These are phyloP conservation scores for Zostera marina DNA, from an alignment of 116 monocot genomes.

Conservation along the genomic window DNA sequence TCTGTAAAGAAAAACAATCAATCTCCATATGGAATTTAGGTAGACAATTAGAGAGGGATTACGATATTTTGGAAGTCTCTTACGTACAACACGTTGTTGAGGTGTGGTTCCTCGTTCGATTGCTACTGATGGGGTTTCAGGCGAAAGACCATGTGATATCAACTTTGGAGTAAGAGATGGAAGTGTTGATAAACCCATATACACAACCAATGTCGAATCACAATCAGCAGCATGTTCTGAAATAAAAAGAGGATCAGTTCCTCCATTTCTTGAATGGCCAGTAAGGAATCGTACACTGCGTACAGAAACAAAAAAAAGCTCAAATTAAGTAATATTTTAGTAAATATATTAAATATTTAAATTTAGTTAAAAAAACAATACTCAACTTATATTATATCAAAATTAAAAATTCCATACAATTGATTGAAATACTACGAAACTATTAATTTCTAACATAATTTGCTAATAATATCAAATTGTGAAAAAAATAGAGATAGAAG, in stretches of 20 bases:
- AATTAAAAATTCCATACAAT: too few relatives aligned
- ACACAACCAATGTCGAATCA: constrained; percentile 80
- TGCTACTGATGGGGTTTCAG: constrained; percentile 69
- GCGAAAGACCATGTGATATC: constrained; percentile 53
- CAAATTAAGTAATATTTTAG: too few relatives aligned
- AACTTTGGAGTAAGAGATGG: constrained; percentile 49
- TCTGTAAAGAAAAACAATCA: constrained; percentile 20
- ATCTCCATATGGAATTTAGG: neutral
- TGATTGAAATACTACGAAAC: too few relatives aligned
- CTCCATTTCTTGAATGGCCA: constrained; percentile 90
- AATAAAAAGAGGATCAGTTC: constrained; percentile 68
- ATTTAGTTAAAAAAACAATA: neutral
- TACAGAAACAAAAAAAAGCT: too few relatives aligned
- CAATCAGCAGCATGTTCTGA: constrained; percentile 68
- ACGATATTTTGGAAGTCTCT: constrained; percentile 2
- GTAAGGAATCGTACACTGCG: constrained; percentile 84
- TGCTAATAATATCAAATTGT: neutral
- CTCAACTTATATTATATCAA: neutral
- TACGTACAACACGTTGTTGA: constrained; percentile 73
- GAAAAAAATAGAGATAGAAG: neutral
- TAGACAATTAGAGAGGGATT: neutral
- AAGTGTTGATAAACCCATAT: constrained; percentile 91
- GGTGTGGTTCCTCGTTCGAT: constrained; percentile 90
- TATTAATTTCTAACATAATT: too few relatives aligned
- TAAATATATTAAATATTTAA: neutral